Percentiles rank a stretch among this genome's conserved stretches.
Evolutionary conservation across 768 basidiomycete species (phyloP).

Genomic region (Solioccasus polychromus): DNA sequence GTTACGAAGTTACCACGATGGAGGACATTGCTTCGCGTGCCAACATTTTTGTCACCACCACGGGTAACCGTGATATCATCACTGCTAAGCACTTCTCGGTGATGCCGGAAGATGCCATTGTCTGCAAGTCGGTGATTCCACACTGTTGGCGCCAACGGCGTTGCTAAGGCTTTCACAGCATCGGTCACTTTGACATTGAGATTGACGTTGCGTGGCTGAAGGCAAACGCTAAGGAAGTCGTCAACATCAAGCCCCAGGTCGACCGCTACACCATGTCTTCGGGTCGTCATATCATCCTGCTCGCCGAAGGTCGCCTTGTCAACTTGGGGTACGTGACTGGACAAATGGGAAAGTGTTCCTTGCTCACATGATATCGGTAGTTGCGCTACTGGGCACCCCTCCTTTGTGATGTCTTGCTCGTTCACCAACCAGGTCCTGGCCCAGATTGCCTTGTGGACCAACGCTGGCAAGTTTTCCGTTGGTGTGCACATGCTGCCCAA

Average conservation of each 20-base stretch:
- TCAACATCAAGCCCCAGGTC: conserved; percentile 98
- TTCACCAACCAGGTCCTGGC: conserved; percentile 99
- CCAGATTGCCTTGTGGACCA: conserved; percentile 97
- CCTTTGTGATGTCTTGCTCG: conserved; percentile 99
- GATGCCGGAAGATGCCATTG: conserved; percentile 99
- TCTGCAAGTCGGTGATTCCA: conserved; percentile 79
- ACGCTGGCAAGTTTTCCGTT: conserved; percentile 86
- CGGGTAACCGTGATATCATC: conserved; percentile 98
- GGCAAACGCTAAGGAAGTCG: conserved; percentile 74
- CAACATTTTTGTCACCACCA: conserved; percentile 97
- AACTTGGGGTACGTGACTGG: conserved; percentile 76
- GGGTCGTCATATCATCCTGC: conserved; percentile 94
- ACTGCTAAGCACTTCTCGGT: conserved; percentile 83
- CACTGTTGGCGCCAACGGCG: not conserved
- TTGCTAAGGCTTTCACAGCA: conserved; percentile 42
- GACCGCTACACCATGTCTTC: conserved; percentile 93
- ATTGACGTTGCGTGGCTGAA: conserved; percentile 99
- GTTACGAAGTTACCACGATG: conserved; percentile 98
- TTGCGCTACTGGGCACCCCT: conserved; percentile 98
- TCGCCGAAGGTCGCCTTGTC: conserved; percentile 98
- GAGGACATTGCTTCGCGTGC: conserved; percentile 88
- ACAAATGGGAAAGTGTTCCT: not conserved
- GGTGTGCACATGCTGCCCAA: conserved; percentile 99
- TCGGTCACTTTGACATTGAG: conserved; percentile 84
- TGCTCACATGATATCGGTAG: conserved; percentile 33